These are phyloP conservation scores for Bryoglossum gracile DNA, from an alignment of 495 filamentous ascomycete species.

Conservation along the genomic window DNA sequence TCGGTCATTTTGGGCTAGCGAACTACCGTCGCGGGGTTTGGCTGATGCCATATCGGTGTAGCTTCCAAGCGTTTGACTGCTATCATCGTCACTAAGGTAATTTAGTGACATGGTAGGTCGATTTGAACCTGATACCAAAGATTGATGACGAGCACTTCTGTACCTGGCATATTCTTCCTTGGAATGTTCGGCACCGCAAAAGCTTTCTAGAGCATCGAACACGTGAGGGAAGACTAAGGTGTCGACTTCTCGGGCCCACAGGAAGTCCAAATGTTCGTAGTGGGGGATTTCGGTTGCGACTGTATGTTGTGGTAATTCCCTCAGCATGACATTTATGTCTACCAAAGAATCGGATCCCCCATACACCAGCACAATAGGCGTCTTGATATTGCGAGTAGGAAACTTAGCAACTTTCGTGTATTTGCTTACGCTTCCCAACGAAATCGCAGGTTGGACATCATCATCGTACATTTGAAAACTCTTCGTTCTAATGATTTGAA, in stretches of 20 bases:
- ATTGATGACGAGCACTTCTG: slow-evolving; percentile 19
- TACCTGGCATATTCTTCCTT: slow-evolving; percentile 42
- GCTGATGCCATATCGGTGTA: slow-evolving; percentile 10
- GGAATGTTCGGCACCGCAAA: slow-evolving; percentile 44
- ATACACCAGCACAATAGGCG: slow-evolving; percentile 87
- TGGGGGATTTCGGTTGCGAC: slow-evolving; percentile 76
- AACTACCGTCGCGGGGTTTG: not conserved
- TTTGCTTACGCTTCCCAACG: slow-evolving; percentile 37
- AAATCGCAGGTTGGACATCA: slow-evolving; percentile 55
- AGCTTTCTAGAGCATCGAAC: slow-evolving; percentile 72
- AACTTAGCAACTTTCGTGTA: slow-evolving; percentile 87
- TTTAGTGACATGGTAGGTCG: slow-evolving; percentile 4
- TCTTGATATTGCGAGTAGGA: slow-evolving; percentile 93
- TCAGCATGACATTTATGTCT: slow-evolving; percentile 89
- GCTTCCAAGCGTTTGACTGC: slow-evolving; percentile 1
- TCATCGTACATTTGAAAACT: slow-evolving; percentile 98
- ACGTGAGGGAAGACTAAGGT: slow-evolving; percentile 83
- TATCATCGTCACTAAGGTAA: slow-evolving; percentile 20
- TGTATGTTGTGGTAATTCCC: slow-evolving; percentile 76
- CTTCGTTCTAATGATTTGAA: slow-evolving; percentile 94
- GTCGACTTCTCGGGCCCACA: slow-evolving; percentile 88
- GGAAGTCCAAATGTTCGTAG: slow-evolving; percentile 94
- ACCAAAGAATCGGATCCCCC: slow-evolving; percentile 90
- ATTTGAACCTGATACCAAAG: slow-evolving; percentile 9
- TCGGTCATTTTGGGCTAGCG: not conserved